A percentile compares a stretch with the other conserved stretches of the same genome.
Conservation (phyloP, 1,139 yeast species). For the Pneumocystis murina region DNA sequence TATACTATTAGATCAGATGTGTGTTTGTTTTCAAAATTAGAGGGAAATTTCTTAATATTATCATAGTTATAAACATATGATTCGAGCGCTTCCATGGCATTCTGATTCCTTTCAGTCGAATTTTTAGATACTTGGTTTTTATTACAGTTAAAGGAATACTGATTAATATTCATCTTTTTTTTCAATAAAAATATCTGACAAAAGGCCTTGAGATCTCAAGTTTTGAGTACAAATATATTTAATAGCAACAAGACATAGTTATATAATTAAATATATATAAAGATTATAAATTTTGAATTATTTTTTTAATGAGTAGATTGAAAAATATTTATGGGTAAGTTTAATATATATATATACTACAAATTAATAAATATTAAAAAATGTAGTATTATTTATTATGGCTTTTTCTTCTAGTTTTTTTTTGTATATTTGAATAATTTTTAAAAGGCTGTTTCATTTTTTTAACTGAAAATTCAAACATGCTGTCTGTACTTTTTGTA, state of each 20-base stretch:
- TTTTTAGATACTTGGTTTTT: not conserved
- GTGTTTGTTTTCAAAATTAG: not conserved
- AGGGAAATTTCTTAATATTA: not conserved
- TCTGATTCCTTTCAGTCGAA: not conserved
- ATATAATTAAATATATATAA: not conserved
- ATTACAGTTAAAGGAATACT: not conserved
- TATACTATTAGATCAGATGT: not conserved
- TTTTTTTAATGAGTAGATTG: not conserved
- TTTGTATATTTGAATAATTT: not conserved
- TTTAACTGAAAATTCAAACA: slow-evolving; percentile 44
- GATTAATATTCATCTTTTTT: not conserved
- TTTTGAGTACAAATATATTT: not conserved
- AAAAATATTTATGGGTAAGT: not conserved
- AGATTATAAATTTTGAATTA: not conserved
- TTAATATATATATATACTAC: not conserved
- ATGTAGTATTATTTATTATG: not conserved
- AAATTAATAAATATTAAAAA: not conserved
- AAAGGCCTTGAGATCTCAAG: not conserved
- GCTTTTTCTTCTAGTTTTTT: not conserved
- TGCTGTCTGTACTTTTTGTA: slow-evolving; percentile 56
- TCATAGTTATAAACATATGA: not conserved
- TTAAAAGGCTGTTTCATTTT: slow-evolving; percentile 30
- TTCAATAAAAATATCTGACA: not conserved
- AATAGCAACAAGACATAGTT: not conserved
- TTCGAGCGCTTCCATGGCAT: not conserved